These are phyloP conservation scores for Cryoendolithus antarcticus DNA, from an alignment of 2,329 filamentous ascomycete species.

Conservation along the genomic window DNA sequence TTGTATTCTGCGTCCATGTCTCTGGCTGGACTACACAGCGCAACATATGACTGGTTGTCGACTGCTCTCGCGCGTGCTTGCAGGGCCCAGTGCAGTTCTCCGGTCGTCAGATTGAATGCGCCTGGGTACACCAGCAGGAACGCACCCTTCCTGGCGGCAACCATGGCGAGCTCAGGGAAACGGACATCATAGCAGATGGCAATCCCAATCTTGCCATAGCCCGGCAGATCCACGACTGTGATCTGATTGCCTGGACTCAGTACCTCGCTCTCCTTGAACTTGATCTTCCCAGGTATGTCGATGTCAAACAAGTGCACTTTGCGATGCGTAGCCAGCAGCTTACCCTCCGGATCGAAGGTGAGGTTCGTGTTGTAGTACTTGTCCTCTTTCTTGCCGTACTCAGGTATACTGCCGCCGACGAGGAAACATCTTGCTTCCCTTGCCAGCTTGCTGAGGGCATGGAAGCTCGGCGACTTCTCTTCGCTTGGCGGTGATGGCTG, in stretches of 20 bases:
- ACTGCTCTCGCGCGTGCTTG: constrained; percentile 71
- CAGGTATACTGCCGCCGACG: constrained; percentile 85
- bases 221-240: constrained; percentile 74
- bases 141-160: constrained; percentile 73
- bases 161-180: constrained; percentile 84
- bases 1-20: constrained; percentile 68
- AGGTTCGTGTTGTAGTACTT: constrained; percentile 86
- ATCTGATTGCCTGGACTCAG: constrained; percentile 73
- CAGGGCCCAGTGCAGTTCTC: constrained; percentile 81
- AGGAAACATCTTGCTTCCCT: constrained; percentile 68
- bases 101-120: constrained; percentile 94
- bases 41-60: constrained; percentile 92
- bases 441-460: constrained; percentile 70
- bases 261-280: constrained; percentile 81
- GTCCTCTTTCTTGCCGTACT: constrained; percentile 53
- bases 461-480: constrained; percentile 67
- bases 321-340: constrained; percentile 75
- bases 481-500: constrained; percentile 59
- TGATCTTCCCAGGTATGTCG: constrained; percentile 89
- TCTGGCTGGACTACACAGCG: constrained; percentile 78
- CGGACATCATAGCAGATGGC: constrained; percentile 97
- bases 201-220: constrained; percentile 75
- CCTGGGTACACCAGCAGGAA: constrained; percentile 88
- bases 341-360: constrained; percentile 64
- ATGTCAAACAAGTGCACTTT: constrained; percentile 98